Conservation (phyloP, 495 filamentous ascomycete genomes). For the Xylaria grammica region DNA sequence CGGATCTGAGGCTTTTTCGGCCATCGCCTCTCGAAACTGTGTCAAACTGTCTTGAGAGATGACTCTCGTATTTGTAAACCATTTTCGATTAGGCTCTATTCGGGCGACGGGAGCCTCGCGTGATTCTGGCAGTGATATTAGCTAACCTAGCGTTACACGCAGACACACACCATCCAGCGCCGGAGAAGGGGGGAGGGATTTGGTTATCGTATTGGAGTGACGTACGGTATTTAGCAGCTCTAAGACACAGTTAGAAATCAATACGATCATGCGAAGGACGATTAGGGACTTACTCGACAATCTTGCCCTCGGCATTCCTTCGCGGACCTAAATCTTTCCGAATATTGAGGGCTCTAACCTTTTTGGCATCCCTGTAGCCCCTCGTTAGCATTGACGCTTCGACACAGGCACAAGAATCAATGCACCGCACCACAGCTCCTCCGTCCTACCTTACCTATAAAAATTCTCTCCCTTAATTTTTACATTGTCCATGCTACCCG, state of each 20-base stretch:
- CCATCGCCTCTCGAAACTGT: slow-evolving; percentile 92
- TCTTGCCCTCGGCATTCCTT: slow-evolving; percentile 72
- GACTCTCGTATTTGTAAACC: slow-evolving; percentile 65
- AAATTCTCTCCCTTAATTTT: slow-evolving; percentile 96
- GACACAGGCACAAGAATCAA: background rate
- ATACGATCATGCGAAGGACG: no score
- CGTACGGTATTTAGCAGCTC: slow-evolving; percentile 73
- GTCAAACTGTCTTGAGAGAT: slow-evolving; percentile 62
- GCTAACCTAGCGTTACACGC: no score
- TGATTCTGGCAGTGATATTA: slow-evolving; percentile 54
- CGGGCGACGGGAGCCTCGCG: slow-evolving; percentile 76
- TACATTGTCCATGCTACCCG: slow-evolving; percentile 84
- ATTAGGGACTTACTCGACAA: slow-evolving; percentile 59
- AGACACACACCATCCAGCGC: no score
- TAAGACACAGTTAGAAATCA: slow-evolving; percentile 1
- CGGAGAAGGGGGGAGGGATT: background rate
- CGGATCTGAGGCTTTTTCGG: slow-evolving; percentile 85
- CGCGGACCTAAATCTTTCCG: slow-evolving; percentile 78
- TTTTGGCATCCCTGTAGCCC: slow-evolving; percentile 72
- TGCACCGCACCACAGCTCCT: slow-evolving; percentile 10
- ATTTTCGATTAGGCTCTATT: slow-evolving; percentile 91
- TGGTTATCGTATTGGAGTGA: background rate
- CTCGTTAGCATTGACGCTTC: slow-evolving; percentile 25
- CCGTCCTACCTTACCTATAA: slow-evolving; percentile 61
- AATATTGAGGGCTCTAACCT: slow-evolving; percentile 83